Conservation (phyloP, 139 green algal genomes). For the Chlorella vulgaris region DNA sequence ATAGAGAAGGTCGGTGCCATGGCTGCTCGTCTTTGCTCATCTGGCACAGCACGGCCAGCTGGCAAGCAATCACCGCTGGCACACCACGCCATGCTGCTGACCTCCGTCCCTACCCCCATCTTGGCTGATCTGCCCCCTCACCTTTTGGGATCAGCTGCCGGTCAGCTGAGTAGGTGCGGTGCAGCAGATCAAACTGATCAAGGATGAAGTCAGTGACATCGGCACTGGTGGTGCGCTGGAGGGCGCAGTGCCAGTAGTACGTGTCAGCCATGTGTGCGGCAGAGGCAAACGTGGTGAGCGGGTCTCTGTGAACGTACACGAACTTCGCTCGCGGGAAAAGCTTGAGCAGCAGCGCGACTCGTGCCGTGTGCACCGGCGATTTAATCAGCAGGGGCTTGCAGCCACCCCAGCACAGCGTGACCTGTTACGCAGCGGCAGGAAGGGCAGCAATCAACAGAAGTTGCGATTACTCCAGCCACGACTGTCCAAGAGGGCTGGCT, state of each 20-base stretch:
- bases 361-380: slow-evolving; percentile 68
- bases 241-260: slow-evolving; percentile 54
- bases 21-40: no score
- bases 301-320: slow-evolving; percentile 70
- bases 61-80: no score
- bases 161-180: slow-evolving; percentile 42
- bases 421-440: background rate
- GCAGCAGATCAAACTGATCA: slow-evolving; percentile 57
- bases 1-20: background rate
- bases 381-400: slow-evolving; percentile 69
- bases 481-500: no score
- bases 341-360: slow-evolving; percentile 45
- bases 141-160: slow-evolving; percentile 28
- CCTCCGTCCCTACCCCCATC: no score
- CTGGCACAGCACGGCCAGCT: no score
- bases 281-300: slow-evolving; percentile 48
- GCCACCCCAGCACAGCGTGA: slow-evolving; percentile 10
- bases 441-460: background rate
- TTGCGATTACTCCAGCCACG: no score
- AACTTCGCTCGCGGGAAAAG: slow-evolving; percentile 70
- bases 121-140: no score
- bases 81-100: no score
- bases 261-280: slow-evolving; percentile 35
- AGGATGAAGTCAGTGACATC: slow-evolving; percentile 61
- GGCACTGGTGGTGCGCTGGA: slow-evolving; percentile 42